Base-by-base conservation (phyloP, 108 stramenopile genomes). In the Nitzschia sp. region DNA sequence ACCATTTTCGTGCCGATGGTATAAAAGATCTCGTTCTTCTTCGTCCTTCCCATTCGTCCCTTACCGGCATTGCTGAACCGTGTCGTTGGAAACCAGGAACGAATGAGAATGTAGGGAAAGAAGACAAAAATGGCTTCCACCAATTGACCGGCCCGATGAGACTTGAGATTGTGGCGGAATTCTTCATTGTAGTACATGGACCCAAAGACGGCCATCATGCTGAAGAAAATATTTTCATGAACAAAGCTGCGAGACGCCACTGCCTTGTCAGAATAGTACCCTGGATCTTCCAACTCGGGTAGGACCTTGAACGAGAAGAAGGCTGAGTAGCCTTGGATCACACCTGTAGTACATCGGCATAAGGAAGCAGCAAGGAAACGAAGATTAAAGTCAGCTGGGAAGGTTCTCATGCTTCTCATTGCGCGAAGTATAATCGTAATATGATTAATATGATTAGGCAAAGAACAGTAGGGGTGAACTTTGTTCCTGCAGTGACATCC, bases 181-280 rank as follows among this genome's bases (percentile, higher is more conserved):
- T 41, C 31, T 26, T 63, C 35, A 26, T 71, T 58, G 55, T 78
- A 72, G 52, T 72, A 78, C 13, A 78, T 27, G 17, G 71, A 67
- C 33, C 77, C 77, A 54, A 67, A 78, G 28, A 61, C 58, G 4
- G 44, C 36, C 66, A 72, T 62, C 27, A 78, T 27, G 9, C 31
- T 32, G 50, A 72, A 78, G 52, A 72, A 78, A 32, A 66, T 60
- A 58, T 78, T 78, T 33, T 78, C 77, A 48, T 78, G 77, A 27
- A 78, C 71, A 68, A 78, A 78, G 64, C 32, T 72, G 29, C 77
- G 63, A 16, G 71, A 72, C 3, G 71, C 27, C 26, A 78, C 77
- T 8, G 71, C 70, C 29, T 78, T 71, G 53, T 78, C 77, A 0
- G 77, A 78, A 58, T 72, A 72, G 50, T 78, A 78, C 13, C 77